Conservation (phyloP, 2,329 filamentous ascomycete species). For the Aschersonia sp. region DNA sequence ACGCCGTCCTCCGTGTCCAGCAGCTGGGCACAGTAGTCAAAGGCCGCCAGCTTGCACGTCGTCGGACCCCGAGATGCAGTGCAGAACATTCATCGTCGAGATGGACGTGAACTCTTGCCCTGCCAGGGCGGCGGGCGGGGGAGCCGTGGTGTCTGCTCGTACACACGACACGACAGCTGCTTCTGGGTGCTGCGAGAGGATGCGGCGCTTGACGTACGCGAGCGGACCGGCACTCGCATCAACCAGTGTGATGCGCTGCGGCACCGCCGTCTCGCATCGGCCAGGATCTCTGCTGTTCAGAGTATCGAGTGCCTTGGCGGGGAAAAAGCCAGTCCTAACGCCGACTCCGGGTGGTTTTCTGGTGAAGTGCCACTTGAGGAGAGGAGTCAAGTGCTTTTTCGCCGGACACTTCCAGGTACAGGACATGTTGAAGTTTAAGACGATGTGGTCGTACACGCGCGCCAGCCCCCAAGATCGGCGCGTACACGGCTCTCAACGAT, state of each 20-base stretch:
- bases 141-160: constrained; percentile 20
- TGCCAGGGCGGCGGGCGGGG: constrained; percentile 11
- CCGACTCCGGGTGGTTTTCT: constrained; percentile 21
- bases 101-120: constrained; percentile 22
- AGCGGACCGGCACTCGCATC: constrained; percentile 21
- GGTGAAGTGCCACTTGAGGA: background rate
- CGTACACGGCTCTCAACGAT: background rate
- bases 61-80: constrained; percentile 11
- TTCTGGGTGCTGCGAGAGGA: constrained; percentile 5
- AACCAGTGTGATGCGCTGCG: constrained; percentile 17
- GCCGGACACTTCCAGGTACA: background rate
- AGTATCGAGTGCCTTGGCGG: constrained; percentile 11
- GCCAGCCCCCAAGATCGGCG: background rate
- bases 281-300: too few relatives aligned
- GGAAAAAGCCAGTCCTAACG: constrained; percentile 25
- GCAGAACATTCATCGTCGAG: constrained; percentile 10
- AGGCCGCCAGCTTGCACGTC: constrained; percentile 7
- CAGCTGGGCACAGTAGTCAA: constrained; percentile 5
- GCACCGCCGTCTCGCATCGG: background rate
- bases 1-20: constrained; percentile 7
- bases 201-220: background rate
- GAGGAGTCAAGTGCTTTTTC: background rate
- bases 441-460: background rate
- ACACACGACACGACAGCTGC: constrained; percentile 10
- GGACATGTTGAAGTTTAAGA: background rate